Evolutionary conservation across 176 grass and related monocot genomes (phyloP).

Genomic region (Hsuehochloa calcarea): DNA sequence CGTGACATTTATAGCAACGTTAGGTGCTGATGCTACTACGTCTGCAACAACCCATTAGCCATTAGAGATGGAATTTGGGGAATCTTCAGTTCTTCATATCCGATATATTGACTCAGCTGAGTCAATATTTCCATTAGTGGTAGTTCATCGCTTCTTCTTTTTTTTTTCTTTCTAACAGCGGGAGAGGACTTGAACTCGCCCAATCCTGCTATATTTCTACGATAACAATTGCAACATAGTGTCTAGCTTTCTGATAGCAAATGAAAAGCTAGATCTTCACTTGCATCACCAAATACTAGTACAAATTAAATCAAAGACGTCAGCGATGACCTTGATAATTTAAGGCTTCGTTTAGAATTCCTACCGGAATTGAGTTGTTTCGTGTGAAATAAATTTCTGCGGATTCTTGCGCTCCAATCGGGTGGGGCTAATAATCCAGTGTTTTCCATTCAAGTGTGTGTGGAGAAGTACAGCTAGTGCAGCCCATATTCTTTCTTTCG

Average conservation of each 20-base stretch:
- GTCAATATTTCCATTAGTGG: background rate
- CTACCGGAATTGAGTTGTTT: too few relatives aligned
- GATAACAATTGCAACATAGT: too few relatives aligned
- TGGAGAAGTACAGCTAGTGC: background rate
- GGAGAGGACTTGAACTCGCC: background rate
- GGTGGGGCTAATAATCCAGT: background rate
- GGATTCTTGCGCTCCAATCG: too few relatives aligned
- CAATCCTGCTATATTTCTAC: background rate
- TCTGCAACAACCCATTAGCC: background rate
- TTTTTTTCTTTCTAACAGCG: background rate
- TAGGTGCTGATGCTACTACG: background rate
- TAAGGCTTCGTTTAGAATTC: too few relatives aligned
- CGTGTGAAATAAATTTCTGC: too few relatives aligned
- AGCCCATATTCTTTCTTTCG: background rate
- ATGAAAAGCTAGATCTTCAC: background rate
- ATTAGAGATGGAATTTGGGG: background rate
- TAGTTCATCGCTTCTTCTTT: background rate
- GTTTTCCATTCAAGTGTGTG: background rate
- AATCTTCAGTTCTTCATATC: background rate
- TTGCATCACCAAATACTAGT: background rate
- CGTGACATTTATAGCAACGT: constrained; percentile 1
- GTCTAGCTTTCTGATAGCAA: background rate
- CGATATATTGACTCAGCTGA: background rate
- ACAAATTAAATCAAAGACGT: background rate
- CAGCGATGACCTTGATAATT: background rate